Base-by-base conservation (phyloP, 129 eudicot genomes). In the Apium graveolens region DNA sequence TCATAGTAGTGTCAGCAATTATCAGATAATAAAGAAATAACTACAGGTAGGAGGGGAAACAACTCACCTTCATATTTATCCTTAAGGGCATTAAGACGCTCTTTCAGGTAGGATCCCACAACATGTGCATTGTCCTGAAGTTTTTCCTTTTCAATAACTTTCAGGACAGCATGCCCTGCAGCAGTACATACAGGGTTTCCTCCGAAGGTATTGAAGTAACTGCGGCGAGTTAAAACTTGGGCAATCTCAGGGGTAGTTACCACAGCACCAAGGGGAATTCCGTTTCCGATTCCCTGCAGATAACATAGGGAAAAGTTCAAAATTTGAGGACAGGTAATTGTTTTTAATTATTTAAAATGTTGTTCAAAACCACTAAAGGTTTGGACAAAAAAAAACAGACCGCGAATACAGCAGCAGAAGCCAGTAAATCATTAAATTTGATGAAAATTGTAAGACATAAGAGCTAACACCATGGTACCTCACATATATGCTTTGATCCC, bases 191-290 rank as follows among this genome's bases (percentile, higher is more conserved):
- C 93, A 38, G 93, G 93, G 81, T 89, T 89, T 80, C 93, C 93
- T 24, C 93, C 93, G 65, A 91, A 91, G 29, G 97, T 91, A 35
- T 91, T 91, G 81, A 91, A 91, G 78, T 91, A 91, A 75, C 83
- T 91, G 11, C 90, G 86, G 49, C 86, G 85, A 26, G 93, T 80
- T 86, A 91, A 84, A 39, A 89, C 92, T 41, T 88, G 81, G 31
- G 98, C 98, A 72, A 93, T 86, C 82, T 91, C 95, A 11, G 95
- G 95, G 43, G 98, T 93, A 70, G 98, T 93, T 70, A 93, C 94
- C 76, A 93, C 97, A 41, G 98, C 98, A 73, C 98, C 98, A 73
- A 93, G 91, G 2, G 98, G 98, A 70, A 93, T 83, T 37, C 97
- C 97, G 7, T 93, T 93, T 69, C 98, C 97, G 76, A 93, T 93